Evolutionary conservation across 805 yeast genomes (phyloP), one percentile per base, ranked within the genome.

Genomic region (Saccharomycopsis sp.): DNA sequence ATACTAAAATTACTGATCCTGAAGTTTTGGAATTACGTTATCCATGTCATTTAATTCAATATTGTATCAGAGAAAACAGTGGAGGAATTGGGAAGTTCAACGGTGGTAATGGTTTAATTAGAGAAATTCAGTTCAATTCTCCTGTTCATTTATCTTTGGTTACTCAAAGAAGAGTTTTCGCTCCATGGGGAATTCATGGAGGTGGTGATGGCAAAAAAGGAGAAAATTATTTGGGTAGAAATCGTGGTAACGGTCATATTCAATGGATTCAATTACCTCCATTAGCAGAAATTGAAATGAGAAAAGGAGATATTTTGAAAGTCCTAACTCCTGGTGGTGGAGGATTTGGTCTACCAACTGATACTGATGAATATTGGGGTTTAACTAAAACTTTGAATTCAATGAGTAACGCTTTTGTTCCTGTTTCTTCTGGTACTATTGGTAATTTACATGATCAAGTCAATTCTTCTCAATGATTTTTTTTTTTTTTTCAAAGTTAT

Each of bases 1-100:
- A 87, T 59, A 87, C 96, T 2, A 69, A 95, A 53, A 84, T 87
- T 59, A 87, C 96, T 0, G 96, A 87, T 56, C 79, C 86, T 4
- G 96, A 87, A 59, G 70, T 87, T 10, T 79, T 87, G 53, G 96
- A 87, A 57, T 78, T 80, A 56, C 66, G 96, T 39, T 87, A 87
- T 53, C 96, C 96, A 0, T 87, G 83, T 8, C 60, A 87, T 8
- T 59, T 87, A 25, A 74, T 70, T 43, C 79, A 82, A 53, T 88
- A 80, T 52, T 66, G 82, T 0, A 66, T 87, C 17, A 70, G 96
- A 48, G 36, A 53, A 4, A 74, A 73, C 0, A 81, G 95, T n/a
- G 96, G 97, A 19, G 96, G 97, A 39, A 51, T 54, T 1, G 96
- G 96, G 10, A 58, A 61, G 49, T 72, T 65, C 55, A 58, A 50